Evolutionary conservation across 129 eudicot species (phyloP).

Genomic region (Kitagawia praeruptora): DNA sequence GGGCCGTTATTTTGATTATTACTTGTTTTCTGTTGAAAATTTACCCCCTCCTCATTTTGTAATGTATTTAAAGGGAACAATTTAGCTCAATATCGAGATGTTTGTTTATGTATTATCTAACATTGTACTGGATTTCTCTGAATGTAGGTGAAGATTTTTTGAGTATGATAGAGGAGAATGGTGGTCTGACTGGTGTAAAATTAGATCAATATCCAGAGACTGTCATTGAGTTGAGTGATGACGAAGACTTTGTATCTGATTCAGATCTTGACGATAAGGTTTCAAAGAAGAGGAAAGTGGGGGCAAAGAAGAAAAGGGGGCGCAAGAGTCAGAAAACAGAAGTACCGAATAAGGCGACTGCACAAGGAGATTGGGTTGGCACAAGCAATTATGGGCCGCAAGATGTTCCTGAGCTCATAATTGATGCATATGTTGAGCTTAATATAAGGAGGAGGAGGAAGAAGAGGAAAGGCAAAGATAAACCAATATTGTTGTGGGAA

Average conservation of each 20-base stretch:
- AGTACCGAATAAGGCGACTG: constrained; percentile 8
- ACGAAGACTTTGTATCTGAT: not conserved
- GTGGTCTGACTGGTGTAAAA: constrained; percentile 2
- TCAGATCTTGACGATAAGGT: not conserved
- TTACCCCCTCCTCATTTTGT: not conserved
- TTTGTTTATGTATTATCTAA: not conserved
- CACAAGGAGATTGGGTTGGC: constrained; percentile 11
- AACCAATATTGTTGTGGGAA: constrained; percentile 62
- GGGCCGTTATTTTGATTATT: not conserved
- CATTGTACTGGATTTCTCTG: constrained; percentile 6
- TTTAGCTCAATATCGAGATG: not conserved
- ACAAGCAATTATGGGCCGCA: constrained; percentile 1
- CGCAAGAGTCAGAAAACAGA: not conserved
- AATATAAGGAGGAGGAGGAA: constrained; percentile 25
- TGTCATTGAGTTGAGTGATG: constrained; percentile 1
- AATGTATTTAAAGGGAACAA: not conserved
- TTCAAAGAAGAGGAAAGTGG: constrained; percentile 23
- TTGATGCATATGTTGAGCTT: not conserved
- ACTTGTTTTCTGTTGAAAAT: not conserved
- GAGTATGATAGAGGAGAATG: constrained; percentile 13
- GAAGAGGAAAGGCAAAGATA: constrained; percentile 21
- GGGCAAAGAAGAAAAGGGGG: constrained; percentile 8
- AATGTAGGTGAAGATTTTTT: constrained; percentile 18
- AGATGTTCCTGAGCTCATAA: constrained; percentile 5
- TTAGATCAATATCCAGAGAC: constrained; percentile 13